phyloP scores from a whole-genome alignment of 164 flowering plant species.

The Dillenia suffruticosa region DNA sequence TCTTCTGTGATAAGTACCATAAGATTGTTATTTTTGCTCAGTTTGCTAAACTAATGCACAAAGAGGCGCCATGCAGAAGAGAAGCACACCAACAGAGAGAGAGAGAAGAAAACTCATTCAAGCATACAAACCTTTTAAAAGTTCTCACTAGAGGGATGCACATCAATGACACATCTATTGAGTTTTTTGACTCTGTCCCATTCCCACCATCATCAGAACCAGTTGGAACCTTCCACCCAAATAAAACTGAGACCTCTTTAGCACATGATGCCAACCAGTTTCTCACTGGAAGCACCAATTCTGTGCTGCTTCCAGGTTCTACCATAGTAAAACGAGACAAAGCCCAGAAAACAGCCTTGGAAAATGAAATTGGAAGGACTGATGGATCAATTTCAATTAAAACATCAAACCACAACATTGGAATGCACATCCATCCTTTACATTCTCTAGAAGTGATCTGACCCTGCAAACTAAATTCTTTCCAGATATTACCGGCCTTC shows the following conservation, averaged over 20 bases:
- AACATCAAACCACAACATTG: slow-evolving; percentile 84
- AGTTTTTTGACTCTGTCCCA: slow-evolving; percentile 62
- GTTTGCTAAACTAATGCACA: too few relatives aligned
- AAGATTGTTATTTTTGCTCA: too few relatives aligned
- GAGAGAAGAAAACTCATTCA: background rate
- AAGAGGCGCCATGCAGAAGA: too few relatives aligned
- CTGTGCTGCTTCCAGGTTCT: slow-evolving; percentile 53
- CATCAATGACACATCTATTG: slow-evolving; percentile 52
- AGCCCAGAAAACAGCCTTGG: slow-evolving; percentile 88
- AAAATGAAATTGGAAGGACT: slow-evolving; percentile 65
- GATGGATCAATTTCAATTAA: slow-evolving; percentile 61
- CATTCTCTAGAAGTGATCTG: slow-evolving; percentile 46
- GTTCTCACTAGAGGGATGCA: slow-evolving; percentile 52
- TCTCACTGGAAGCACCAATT: slow-evolving; percentile 40
- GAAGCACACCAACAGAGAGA: too few relatives aligned
- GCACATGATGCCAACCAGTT: slow-evolving; percentile 61
- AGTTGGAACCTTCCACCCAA: slow-evolving; percentile 78
- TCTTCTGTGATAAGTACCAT: too few relatives aligned
- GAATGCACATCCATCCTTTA: slow-evolving; percentile 86
- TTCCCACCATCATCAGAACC: slow-evolving; percentile 90
- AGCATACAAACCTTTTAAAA: slow-evolving; percentile 59
- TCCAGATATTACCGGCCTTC: slow-evolving; percentile 63
- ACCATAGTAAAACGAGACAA: slow-evolving; percentile 72
- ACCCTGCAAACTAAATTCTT: slow-evolving; percentile 53
- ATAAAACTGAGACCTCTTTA: slow-evolving; percentile 42